Conservation (phyloP, 257 asterid species). For the Thymus mandschuricus region DNA sequence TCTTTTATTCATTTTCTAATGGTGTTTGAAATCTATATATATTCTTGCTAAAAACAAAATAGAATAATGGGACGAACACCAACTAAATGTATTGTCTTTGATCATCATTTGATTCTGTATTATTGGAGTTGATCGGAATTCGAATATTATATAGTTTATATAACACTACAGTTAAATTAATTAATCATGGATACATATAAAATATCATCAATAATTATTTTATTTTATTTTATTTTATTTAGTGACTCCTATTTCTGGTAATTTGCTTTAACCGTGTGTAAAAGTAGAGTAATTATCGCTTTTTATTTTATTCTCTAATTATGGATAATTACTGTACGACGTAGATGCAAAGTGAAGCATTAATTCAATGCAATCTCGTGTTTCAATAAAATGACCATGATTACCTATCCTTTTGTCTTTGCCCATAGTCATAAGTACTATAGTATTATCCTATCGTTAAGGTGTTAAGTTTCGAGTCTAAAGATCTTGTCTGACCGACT, state of each 20-base stretch:
- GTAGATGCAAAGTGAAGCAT: constrained; percentile 17
- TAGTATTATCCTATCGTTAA: too few relatives aligned
- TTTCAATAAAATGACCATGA: constrained; percentile 22
- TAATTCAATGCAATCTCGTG: constrained; percentile 19
- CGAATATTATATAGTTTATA: too few relatives aligned
- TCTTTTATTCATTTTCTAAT: too few relatives aligned
- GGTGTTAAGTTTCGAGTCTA: too few relatives aligned
- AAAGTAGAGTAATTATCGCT: background rate
- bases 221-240: too few relatives aligned
- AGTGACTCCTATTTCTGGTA: too few relatives aligned
- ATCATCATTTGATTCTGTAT: background rate
- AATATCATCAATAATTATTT: too few relatives aligned
- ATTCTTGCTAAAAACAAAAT: background rate
- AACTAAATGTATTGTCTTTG: too few relatives aligned
- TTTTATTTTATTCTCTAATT: background rate
- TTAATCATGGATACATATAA: too few relatives aligned
- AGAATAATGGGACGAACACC: background rate
- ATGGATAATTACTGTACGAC: background rate
- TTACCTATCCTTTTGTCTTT: constrained; percentile 20
- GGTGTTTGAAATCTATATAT: background rate
- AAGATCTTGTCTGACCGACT: too few relatives aligned
- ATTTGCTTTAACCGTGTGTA: background rate
- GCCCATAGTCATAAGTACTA: background rate
- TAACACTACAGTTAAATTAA: too few relatives aligned
- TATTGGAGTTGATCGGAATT: too few relatives aligned